Conservation (phyloP, 768 basidiomycete genomes). For the Amyloporia xantha region DNA sequence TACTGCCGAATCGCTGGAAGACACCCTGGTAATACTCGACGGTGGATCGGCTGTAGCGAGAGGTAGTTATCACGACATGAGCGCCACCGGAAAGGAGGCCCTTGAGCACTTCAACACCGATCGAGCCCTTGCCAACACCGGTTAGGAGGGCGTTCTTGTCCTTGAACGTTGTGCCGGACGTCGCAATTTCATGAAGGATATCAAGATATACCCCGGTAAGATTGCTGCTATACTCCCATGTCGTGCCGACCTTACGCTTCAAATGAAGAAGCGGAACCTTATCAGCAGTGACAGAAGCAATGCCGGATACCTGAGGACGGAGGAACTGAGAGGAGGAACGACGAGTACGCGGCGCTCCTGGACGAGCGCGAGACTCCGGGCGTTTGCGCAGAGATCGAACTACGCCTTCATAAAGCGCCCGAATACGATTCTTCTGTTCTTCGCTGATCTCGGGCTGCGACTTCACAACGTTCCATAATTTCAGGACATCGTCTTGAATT, state of each 20-base stretch:
- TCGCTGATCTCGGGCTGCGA: constrained; percentile 95
- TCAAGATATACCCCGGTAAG: constrained; percentile 94
- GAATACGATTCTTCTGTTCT: constrained; percentile 94
- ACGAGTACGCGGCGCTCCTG: constrained; percentile 53
- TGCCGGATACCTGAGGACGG: constrained; percentile 75
- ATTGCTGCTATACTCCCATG: constrained; percentile 97
- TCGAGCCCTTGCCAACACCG: constrained; percentile 96
- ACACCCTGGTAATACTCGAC: constrained; percentile 99
- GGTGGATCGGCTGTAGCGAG: constrained; percentile 90
- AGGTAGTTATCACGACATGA: constrained; percentile 95
- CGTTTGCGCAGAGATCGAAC: constrained; percentile 85
- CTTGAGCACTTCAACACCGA: constrained; percentile 96
- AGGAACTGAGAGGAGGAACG: constrained; percentile 97
- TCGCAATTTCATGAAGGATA: constrained; percentile 96
- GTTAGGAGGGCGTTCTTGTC: constrained; percentile 98
- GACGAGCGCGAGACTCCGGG: constrained; percentile 54
- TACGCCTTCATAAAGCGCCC: constrained; percentile 92
- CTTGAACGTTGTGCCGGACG: constrained; percentile 96
- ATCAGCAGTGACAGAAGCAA: constrained; percentile 72
- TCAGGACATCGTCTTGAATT: constrained; percentile 94
- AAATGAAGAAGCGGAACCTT: constrained; percentile 93
- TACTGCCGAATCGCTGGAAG: constrained; percentile 91
- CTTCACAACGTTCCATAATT: constrained; percentile 96
- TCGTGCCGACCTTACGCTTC: constrained; percentile 91
- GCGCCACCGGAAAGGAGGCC: constrained; percentile 95